Percentiles rank a stretch among this genome's conserved stretches.
These are phyloP conservation scores for Helicocarpus griseus DNA, from an alignment of 2,329 filamentous ascomycete genomes.

Conservation along the genomic window DNA sequence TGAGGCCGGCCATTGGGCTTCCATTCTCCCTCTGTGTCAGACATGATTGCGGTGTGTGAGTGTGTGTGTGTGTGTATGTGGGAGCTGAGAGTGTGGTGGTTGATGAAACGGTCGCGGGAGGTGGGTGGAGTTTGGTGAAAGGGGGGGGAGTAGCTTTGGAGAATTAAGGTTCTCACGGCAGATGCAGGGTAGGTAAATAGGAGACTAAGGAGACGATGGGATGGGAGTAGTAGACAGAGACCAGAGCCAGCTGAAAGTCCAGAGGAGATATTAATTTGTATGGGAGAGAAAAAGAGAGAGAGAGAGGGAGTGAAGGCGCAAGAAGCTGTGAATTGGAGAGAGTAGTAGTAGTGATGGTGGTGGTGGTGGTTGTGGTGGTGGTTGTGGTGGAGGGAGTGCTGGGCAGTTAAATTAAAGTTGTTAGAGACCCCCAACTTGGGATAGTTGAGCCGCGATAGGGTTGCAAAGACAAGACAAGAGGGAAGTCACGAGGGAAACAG, in stretches of 20 bases:
- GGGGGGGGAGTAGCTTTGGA: not conserved
- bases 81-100: not conserved
- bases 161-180: no score
- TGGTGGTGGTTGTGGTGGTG: not conserved
- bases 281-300: not conserved
- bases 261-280: slow-evolving; percentile 2
- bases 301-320: no score
- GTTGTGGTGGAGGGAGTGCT: not conserved
- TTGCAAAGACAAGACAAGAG: no score
- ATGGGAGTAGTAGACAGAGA: slow-evolving; percentile 11
- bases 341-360: not conserved
- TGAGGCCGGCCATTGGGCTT: slow-evolving; percentile 72
- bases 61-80: no score
- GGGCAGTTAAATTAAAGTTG: slow-evolving; percentile 1
- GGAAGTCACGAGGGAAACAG: not conserved
- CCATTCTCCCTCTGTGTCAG: slow-evolving; percentile 67
- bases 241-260: slow-evolving; percentile 24
- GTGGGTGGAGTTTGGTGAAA: slow-evolving; percentile 3
- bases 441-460: not conserved
- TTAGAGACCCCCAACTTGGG: not conserved
- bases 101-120: slow-evolving; percentile 4
- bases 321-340: no score
- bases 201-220: slow-evolving; percentile 2
- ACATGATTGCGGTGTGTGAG: slow-evolving; percentile 24
- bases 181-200: not conserved